Evolutionary conservation across 1,139 yeast genomes (phyloP).

Genomic region (Yamadazyma atlantica): DNA sequence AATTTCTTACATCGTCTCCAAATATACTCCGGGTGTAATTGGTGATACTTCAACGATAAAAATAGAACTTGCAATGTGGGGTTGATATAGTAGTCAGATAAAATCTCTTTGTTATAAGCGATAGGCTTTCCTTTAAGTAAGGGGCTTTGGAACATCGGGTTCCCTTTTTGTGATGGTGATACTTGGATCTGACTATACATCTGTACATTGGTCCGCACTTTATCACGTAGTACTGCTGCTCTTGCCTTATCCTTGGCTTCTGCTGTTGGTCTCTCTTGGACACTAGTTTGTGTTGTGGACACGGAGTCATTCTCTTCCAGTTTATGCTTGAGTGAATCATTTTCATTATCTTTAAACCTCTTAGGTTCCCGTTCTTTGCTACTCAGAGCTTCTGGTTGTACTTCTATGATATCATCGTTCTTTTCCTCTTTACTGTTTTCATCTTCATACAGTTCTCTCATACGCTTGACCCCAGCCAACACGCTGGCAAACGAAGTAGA

Average conservation of each 20-base stretch:
- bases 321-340: no score
- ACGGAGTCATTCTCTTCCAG: no score
- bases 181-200: conserved; percentile 24
- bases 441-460: conserved; percentile 37
- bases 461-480: conserved; percentile 58
- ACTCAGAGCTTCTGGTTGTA: background rate
- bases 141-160: conserved; percentile 41
- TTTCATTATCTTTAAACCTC: background rate
- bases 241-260: background rate
- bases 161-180: conserved; percentile 40
- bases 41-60: conserved; percentile 77
- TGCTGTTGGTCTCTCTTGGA: background rate
- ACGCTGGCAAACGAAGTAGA: conserved; percentile 65
- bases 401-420: background rate
- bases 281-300: background rate
- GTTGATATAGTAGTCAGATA: conserved; percentile 66
- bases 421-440: background rate
- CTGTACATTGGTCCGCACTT: conserved; percentile 15
- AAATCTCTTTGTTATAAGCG: conserved; percentile 35
- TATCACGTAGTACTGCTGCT: background rate
- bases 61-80: conserved; percentile 68
- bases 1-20: conserved; percentile 63
- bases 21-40: conserved; percentile 84
- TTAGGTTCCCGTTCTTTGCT: background rate
- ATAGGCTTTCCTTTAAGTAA: conserved; percentile 39